Percentiles rank a stretch among this genome's conserved stretches.
These are phyloP conservation scores for Dryas drummondii DNA, from an alignment of 306 rosid species.

Conservation along the genomic window DNA sequence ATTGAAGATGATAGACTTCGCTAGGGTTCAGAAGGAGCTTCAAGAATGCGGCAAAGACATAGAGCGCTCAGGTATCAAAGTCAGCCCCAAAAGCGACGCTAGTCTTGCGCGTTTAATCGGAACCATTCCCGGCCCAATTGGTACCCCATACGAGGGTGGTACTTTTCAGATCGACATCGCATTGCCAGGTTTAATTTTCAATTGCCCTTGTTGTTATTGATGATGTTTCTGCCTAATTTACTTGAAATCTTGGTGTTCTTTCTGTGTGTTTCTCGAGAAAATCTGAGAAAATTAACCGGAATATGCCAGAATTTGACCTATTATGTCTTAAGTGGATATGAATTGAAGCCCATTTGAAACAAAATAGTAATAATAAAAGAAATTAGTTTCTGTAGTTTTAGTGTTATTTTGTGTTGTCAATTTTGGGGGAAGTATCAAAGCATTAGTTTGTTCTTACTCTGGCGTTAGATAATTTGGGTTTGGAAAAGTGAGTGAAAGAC, in stretches of 20 bases:
- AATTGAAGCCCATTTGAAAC: neutral
- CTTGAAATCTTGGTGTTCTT: neutral
- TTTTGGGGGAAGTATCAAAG: neutral
- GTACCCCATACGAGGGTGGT: conserved; percentile 93
- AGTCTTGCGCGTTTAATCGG: conserved; percentile 63
- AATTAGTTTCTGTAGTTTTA: neutral
- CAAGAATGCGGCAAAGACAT: conserved; percentile 79
- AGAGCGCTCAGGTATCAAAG: conserved; percentile 81
- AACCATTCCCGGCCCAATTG: conserved; percentile 81
- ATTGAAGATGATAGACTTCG: conserved; percentile 80
- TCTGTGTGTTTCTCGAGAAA: neutral
- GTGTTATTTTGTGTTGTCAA: neutral
- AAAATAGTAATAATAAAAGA: no score
- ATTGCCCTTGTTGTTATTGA: neutral
- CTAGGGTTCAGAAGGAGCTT: conserved; percentile 98
- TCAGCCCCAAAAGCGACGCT: conserved; percentile 56
- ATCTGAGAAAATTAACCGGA: neutral
- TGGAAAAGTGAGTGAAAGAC: neutral
- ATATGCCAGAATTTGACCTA: neutral
- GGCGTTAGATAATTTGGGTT: conserved; percentile 3
- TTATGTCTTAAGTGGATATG: neutral
- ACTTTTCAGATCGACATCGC: conserved; percentile 83
- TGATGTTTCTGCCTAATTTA: neutral
- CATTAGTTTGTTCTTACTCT: neutral
- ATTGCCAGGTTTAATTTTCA: conserved; percentile 57